phyloP scores from a whole-genome alignment of 2,329 filamentous ascomycete species.

The Hansfordia pulvinata region DNA sequence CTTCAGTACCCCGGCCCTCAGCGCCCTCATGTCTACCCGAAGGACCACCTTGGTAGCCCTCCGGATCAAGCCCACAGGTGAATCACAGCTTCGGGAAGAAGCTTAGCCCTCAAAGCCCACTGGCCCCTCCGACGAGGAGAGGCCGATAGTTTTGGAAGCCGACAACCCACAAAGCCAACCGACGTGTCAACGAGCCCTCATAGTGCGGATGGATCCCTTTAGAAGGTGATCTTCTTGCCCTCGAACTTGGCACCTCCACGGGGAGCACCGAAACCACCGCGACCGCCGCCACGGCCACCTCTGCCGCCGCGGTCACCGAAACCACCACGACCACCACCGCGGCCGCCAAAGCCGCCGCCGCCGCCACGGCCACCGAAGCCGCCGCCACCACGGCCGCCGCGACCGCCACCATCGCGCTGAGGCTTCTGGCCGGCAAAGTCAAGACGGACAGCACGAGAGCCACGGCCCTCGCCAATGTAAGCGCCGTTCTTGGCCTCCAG shows the following conservation, averaged over 20 bases:
- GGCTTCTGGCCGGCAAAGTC: slow-evolving; percentile 65
- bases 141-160: slow-evolving; percentile 31
- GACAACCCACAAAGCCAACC: slow-evolving; percentile 44
- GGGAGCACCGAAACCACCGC: slow-evolving; percentile 33
- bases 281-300: slow-evolving; percentile 35
- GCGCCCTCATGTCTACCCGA: too few relatives aligned
- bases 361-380: slow-evolving; percentile 37
- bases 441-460: slow-evolving; percentile 63
- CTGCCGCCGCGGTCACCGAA: slow-evolving; percentile 27
- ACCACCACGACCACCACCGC: slow-evolving; percentile 33
- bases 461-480: slow-evolving; percentile 48
- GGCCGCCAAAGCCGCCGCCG: slow-evolving; percentile 26
- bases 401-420: slow-evolving; percentile 37
- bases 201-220: slow-evolving; percentile 23
- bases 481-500: slow-evolving; percentile 58
- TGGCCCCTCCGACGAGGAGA: slow-evolving; percentile 15
- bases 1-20: too few relatives aligned
- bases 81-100: slow-evolving; percentile 30
- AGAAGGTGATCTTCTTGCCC: slow-evolving; percentile 64
- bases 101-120: slow-evolving; percentile 41
- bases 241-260: slow-evolving; percentile 40
- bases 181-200: slow-evolving; percentile 30
- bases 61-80: slow-evolving; percentile 39
- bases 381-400: slow-evolving; percentile 35
- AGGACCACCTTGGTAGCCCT: too few relatives aligned